Evolutionary conservation across 805 yeast species (phyloP), one percentile per base, ranked within the genome.

Genomic region (Lipomyces spencermartinsiae): DNA sequence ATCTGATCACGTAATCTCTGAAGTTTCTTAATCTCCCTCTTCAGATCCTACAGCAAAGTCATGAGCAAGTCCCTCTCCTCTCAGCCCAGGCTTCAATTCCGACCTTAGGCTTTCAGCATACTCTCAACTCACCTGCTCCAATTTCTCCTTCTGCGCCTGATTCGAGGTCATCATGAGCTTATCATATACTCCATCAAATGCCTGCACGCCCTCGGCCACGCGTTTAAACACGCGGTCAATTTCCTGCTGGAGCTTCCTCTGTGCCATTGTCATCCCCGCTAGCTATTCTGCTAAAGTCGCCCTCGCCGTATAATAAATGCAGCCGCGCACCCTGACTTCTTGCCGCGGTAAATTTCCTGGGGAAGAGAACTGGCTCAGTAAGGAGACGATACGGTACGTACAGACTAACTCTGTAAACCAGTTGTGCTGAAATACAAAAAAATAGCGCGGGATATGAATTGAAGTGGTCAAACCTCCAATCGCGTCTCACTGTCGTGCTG

Each of bases 1-100:
- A 94, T 91, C 81, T 93, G 98, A 79, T 94, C 99, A 77, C 98
- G 86, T 74, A 90, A 88, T 77, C 97, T 87, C 78, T 94, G 99
- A 66, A 94, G 83, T 79, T 93, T 94, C 80, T 95, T 94, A 79
- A 95, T 93, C 79, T 95, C 98, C 75, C 95, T 89, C 81, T 95
- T 93, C 77, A 94, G 83, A 77, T 94, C 99, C 69, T 76, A 71
- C 49, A 35, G 29, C 34, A 22, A 16, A 9, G 19, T n/a, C 33
- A 57, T 43, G 63, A 51, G 63, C 53, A 31, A 19, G 29, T 22
- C 29, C 35, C 10, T 2, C 25, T 12, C 19, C 57, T 63, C 37
- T n/a, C 29, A 60, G 8, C 25, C 12, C 16, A 9, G 16, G 51
- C 31, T 53, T 22, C 35, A 16, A 0, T n/a, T 29, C n/a, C 12